Evolutionary conservation across 192 early-diverging fungal genomes (phyloP).

Genomic region (Dispira parvispora): DNA sequence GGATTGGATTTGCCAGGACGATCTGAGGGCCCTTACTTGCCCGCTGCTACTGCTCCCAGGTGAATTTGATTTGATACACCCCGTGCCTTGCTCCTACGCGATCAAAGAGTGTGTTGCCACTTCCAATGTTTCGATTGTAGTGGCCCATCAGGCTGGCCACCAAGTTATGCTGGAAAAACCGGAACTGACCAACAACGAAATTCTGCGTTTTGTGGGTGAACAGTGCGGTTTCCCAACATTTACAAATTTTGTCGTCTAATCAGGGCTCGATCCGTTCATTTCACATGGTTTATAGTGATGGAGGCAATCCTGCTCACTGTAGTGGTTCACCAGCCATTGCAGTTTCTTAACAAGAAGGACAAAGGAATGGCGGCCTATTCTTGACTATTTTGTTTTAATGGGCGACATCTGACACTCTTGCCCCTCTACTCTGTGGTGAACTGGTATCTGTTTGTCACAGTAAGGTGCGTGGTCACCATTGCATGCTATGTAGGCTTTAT

Average conservation of each 20-base stretch:
- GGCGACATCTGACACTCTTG: too few species aligned
- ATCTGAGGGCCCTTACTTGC: background rate
- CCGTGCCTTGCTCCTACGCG: slow-evolving; percentile 9
- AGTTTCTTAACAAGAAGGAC: too few species aligned
- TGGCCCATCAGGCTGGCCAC: slow-evolving; percentile 9
- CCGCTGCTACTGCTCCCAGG: background rate
- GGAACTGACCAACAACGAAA: slow-evolving; percentile 6
- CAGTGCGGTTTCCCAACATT: background rate
- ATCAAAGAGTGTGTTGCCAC: slow-evolving; percentile 3
- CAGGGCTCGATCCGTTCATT: background rate
- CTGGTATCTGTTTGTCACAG: too few species aligned
- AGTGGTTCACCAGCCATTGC: background rate
- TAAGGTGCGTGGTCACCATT: too few species aligned
- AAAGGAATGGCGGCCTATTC: too few species aligned
- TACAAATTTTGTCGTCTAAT: background rate
- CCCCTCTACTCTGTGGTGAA: too few species aligned
- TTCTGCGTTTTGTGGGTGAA: slow-evolving; percentile 8
- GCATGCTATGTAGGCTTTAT: too few species aligned
- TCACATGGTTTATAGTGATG: background rate
- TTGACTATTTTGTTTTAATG: too few species aligned
- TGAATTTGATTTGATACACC: slow-evolving; percentile 7
- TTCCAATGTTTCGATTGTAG: background rate
- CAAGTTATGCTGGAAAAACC: slow-evolving; percentile 10
- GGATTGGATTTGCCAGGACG: background rate
- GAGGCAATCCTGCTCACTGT: background rate